Evolutionary conservation across 139 green algal species (phyloP).

Genomic region (Parachlorella kessleri): DNA sequence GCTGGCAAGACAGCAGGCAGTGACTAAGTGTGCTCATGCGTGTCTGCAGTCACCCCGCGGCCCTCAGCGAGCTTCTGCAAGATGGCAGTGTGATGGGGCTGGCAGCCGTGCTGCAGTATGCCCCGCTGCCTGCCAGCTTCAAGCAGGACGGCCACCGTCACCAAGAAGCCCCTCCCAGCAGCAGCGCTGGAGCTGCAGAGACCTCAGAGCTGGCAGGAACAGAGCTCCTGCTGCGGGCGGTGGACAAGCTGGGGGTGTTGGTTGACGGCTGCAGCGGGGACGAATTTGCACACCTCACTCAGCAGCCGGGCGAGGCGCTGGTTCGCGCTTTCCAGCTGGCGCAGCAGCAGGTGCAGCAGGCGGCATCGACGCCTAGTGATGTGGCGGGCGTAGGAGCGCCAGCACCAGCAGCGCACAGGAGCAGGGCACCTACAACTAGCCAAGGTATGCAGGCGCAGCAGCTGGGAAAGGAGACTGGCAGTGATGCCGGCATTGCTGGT

Average conservation of each 20-base stretch:
- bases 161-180: not conserved
- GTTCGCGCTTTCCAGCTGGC: constrained; percentile 8
- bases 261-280: constrained; percentile 28
- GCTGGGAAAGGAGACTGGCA: too few species aligned
- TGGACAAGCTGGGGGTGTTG: constrained; percentile 14
- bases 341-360: too few species aligned
- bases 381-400: too few species aligned
- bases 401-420: too few species aligned
- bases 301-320: not conserved
- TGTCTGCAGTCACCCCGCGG: not conserved
- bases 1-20: too few species aligned
- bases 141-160: not conserved
- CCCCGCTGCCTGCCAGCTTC: not conserved
- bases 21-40: too few species aligned
- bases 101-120: not conserved
- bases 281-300: constrained; percentile 20
- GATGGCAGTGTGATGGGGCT: not conserved
- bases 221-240: not conserved
- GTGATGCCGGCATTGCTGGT: too few species aligned
- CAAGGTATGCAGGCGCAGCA: not conserved
- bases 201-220: not conserved
- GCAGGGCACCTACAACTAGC: not conserved
- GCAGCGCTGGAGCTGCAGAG: not conserved
- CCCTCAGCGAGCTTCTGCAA: constrained; percentile 15
- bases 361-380: too few species aligned